phyloP scores from a whole-genome alignment of 257 asterid species.

The Nicotiana sylvestris region DNA sequence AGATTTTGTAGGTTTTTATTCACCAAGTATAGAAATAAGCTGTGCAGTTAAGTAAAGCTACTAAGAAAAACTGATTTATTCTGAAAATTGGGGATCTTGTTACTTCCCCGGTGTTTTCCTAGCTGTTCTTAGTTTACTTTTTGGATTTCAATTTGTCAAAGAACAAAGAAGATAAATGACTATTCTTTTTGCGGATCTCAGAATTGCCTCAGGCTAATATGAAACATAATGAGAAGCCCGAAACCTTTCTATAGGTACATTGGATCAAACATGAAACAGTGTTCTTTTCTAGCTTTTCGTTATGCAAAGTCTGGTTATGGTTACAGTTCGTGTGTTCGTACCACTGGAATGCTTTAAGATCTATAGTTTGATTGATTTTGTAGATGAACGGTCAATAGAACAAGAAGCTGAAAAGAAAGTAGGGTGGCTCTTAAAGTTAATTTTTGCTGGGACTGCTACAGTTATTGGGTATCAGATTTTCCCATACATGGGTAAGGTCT shows the following conservation, averaged over 20 bases:
- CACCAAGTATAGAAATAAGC: background rate
- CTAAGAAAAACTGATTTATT: background rate
- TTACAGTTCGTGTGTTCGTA: too few species aligned
- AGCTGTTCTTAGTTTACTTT: background rate
- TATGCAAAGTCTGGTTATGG: too few species aligned
- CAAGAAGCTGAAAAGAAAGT: constrained; percentile 87
- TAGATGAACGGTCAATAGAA: constrained; percentile 64
- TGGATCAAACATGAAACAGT: background rate
- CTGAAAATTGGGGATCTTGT: background rate
- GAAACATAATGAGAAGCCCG: background rate
- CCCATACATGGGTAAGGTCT: constrained; percentile 78
- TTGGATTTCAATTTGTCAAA: background rate
- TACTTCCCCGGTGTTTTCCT: background rate
- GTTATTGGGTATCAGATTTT: constrained; percentile 67
- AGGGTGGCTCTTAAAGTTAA: constrained; percentile 74
- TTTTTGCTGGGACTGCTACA: constrained; percentile 79
- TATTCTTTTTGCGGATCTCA: background rate
- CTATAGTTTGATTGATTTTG: background rate
- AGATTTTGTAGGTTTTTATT: background rate
- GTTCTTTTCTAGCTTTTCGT: background rate
- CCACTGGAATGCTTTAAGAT: background rate
- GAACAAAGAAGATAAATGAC: too few species aligned
- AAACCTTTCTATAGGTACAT: background rate
- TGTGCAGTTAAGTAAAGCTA: background rate
- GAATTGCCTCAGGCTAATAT: too few species aligned